Evolutionary conservation across 2,329 filamentous ascomycete genomes (phyloP), one percentile per base, ranked within the genome.

Genomic region (Zasmidium cellare): DNA sequence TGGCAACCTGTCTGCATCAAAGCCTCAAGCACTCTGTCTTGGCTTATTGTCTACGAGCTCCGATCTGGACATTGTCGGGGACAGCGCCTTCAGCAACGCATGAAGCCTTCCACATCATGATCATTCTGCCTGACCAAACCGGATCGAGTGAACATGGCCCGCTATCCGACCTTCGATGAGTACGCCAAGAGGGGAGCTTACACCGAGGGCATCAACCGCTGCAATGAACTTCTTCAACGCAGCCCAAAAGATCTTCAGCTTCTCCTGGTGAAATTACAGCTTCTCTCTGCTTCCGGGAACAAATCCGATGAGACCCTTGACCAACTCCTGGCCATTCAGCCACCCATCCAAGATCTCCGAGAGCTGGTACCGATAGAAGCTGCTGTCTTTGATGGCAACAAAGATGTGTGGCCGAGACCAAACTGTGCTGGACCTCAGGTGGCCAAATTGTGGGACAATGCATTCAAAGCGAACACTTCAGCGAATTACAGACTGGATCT

Each of bases 151-250:
- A 64, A n/a, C 38, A 72, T 72, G 70, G 70, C 69, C 28, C 67
- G 68, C 14, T 71, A 68, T 47, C 70, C 70, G n/a, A 67, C 65
- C 3, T 70, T 69, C 53, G 69, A 71, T 35, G 70, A 72, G 55
- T 71, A 72, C 54, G 57, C 62, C 25, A 62, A 61, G 51, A 57
- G 58, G 3, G 64, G 66, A 25, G 69, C 68, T 41, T 70, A 65
- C 49, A 55, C 53, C 18, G 69, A 72, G 25, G 71, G 71, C 47
- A 64, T 73, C 51, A 60, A 67, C 28, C 69, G 69, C 44, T 72
- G 70, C 50, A 65, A 72, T 53, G 67, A 71, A 12, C 58, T 72
- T 1, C 57, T 74, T 22, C 66, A 62, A 28, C 70, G 67, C 44
- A 66, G 60, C 12, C 67, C 71, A 1, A 62, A 67, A 11, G 66